Base-by-base conservation (phyloP, 306 rosid genomes). In the Trichosanthes cucumerina region DNA sequence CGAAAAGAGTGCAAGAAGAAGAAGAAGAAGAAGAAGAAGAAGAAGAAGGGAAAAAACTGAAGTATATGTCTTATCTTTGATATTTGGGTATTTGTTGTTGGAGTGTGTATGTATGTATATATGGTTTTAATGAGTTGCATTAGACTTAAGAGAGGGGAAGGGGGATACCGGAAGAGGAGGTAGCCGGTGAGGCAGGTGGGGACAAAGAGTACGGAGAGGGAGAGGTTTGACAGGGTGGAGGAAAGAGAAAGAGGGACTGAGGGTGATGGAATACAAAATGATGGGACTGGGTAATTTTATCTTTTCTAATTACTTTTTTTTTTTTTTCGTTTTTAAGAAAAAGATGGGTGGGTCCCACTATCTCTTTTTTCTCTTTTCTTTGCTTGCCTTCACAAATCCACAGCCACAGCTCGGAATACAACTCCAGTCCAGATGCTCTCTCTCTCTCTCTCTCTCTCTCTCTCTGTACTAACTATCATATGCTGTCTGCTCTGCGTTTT, bases 141-240 rank as follows among this genome's bases (percentile, higher is more conserved):
- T 95, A n/a, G n/a, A 87, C 79, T 6, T 9, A 8, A 3, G 14
- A 80, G 88, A 6, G 78, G 71, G 44, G 43, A 0, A 49, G 31
- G 9, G 39, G 75, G 13, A 23, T 12, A 88, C 92, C 65, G 84
- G 89, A 2, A 78, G 75, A 47, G 54, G 0, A 5, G 79, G 90
- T 92, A 79, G 81, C 80, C 77, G 82, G 96, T 90, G 52, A 56
- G 41, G 88, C 85, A 44, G 76, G 76, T 56, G 77, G 83, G 63
- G 90, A 87, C 91, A 88, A 81, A 47, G 31, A 18, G 97, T 91
- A 88, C 96, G 94, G 96, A 91, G 90, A 14, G 68, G 3, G 62
- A n/a, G 87, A 78, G 75, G 8, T 82, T 79, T 88, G 95, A 86
- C 96, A 93, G 93, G 87, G 96, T 91, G 96, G 92, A 87, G 34